phyloP scores from a whole-genome alignment of 805 yeast genomes.

The Wickerhamiella galacta region DNA sequence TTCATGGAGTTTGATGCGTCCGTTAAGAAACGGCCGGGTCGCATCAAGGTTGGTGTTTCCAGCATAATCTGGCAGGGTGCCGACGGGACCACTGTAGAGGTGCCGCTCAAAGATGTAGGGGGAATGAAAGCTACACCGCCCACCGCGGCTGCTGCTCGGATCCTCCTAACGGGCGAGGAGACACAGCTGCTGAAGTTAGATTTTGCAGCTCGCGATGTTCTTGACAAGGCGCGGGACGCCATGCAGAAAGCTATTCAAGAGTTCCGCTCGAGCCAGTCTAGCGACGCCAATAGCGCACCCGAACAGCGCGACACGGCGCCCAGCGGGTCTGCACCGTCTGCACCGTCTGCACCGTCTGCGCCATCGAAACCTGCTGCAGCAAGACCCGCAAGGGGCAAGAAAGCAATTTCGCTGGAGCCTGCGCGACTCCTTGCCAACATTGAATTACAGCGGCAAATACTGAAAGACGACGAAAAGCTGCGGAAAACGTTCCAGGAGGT shows the following conservation, averaged over 20 bases:
- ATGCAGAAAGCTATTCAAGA: slow-evolving; percentile 16
- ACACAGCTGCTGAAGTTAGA: slow-evolving; percentile 30
- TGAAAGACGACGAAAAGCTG: slow-evolving; percentile 50
- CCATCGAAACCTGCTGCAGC: slow-evolving; percentile 8
- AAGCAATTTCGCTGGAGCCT: slow-evolving; percentile 31
- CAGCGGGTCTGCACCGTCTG: slow-evolving; percentile 24
- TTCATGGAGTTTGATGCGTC: slow-evolving; percentile 8
- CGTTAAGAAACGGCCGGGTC: slow-evolving; percentile 14
- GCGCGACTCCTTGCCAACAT: slow-evolving; percentile 49
- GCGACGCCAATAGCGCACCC: slow-evolving; percentile 3
- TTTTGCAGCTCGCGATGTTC: slow-evolving; percentile 54
- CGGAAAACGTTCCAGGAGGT: slow-evolving; percentile 73
- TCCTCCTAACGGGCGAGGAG: slow-evolving; percentile 12
- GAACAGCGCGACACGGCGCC: slow-evolving; percentile 42
- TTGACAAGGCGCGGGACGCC: slow-evolving; percentile 32
- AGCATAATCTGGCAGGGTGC: slow-evolving; percentile 9
- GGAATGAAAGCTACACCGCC: slow-evolving; percentile 23
- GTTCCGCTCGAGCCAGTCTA: slow-evolving; percentile 24
- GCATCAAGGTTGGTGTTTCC: slow-evolving; percentile 5
- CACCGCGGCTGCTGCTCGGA: slow-evolving; percentile 17
- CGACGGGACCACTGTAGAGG: slow-evolving; percentile 3
- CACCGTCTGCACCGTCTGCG: slow-evolving; percentile 22
- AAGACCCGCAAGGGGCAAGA: slow-evolving; percentile 10
- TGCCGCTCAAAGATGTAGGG: slow-evolving; percentile 9
- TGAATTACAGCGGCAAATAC: slow-evolving; percentile 60